Evolutionary conservation across 2,329 filamentous ascomycete species (phyloP).

Genomic region (Alternaria consortialis): DNA sequence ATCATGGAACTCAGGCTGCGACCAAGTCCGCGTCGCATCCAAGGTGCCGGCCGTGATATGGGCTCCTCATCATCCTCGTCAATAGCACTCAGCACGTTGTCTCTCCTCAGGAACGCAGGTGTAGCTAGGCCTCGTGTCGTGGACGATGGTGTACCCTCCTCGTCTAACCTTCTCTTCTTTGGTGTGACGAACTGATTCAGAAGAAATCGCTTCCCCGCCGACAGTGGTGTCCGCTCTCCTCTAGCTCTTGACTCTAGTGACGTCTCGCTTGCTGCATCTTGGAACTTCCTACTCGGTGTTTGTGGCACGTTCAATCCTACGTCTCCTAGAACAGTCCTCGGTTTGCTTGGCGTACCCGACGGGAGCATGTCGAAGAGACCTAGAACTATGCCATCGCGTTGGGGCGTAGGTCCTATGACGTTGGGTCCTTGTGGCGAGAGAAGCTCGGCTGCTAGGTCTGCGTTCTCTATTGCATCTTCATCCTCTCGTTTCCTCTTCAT

Average conservation of each 20-base stretch:
- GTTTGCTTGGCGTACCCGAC: slow-evolving; percentile 57
- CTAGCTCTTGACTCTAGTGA: slow-evolving; percentile 41
- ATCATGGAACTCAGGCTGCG: slow-evolving; percentile 79
- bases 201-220: slow-evolving; percentile 67
- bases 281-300: slow-evolving; percentile 51
- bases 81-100: slow-evolving; percentile 60
- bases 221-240: slow-evolving; percentile 58
- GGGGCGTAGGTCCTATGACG: slow-evolving; percentile 77
- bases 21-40: slow-evolving; percentile 61
- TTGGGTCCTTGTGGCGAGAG: slow-evolving; percentile 45
- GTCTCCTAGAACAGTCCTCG: slow-evolving; percentile 39
- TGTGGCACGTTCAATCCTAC: slow-evolving; percentile 46
- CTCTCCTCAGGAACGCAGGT: slow-evolving; percentile 73
- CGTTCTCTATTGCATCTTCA: slow-evolving; percentile 22
- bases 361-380: slow-evolving; percentile 79
- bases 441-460: slow-evolving; percentile 22
- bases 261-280: slow-evolving; percentile 36
- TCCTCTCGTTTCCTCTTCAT: slow-evolving; percentile 46
- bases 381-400: slow-evolving; percentile 78
- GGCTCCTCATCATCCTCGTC: slow-evolving; percentile 63
- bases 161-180: slow-evolving; percentile 57
- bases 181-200: slow-evolving; percentile 72
- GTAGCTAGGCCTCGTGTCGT: slow-evolving; percentile 65
- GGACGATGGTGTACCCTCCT: slow-evolving; percentile 49
- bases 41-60: slow-evolving; percentile 50